Evolutionary conservation across 2,329 filamentous ascomycete species (phyloP), one percentile per base, ranked within the genome.

Genomic region (Cordyceps militaris): DNA sequence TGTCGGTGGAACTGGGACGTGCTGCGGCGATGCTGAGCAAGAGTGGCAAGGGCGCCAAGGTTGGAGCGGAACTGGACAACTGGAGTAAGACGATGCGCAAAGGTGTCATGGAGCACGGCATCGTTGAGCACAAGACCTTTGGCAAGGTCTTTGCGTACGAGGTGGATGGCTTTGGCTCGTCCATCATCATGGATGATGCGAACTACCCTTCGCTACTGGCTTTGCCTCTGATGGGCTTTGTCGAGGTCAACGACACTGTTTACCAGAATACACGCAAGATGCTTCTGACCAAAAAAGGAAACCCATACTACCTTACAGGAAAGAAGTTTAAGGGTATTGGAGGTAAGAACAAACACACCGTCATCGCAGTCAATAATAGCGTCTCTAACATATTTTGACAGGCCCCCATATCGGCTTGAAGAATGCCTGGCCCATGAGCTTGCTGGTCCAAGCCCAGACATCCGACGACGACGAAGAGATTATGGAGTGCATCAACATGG

Each of bases 371-470:
- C 49, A 56, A 6, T 32, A 23, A 24, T 19, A 28, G 16, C 57
- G 26, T 21, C 23, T 23, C 40, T 53, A 50, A 40, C 42, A 5
- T 58, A 21, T 11, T 19, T 44, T 13, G 19, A 16, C 30, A 71
- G 82, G 82, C 4, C 83, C 82, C 7, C 84, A 85, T 66, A 88
- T 97, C 63, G 94, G 94, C 0, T 75, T 96, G n/a, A 77, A 83
- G 65, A 89, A 96, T 63, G 94, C 93, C 8, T 99, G 94, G 94
- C 94, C 94, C 0, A 97, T 99, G 91, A 94, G 89, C 69, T 76
- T 97, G 61, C 79, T 99, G 9, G 83, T 97, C 21, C 92, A 97
- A 72, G 91, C 90, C 3, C 91, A 94, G 80, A 99, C 94, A 0
- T 88, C 86, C 6, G 81, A 93, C 52, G 79, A 92, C 58, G 92